These are phyloP conservation scores for Pulveroboletus sp. DNA, from an alignment of 768 basidiomycete genomes.

Conservation along the genomic window DNA sequence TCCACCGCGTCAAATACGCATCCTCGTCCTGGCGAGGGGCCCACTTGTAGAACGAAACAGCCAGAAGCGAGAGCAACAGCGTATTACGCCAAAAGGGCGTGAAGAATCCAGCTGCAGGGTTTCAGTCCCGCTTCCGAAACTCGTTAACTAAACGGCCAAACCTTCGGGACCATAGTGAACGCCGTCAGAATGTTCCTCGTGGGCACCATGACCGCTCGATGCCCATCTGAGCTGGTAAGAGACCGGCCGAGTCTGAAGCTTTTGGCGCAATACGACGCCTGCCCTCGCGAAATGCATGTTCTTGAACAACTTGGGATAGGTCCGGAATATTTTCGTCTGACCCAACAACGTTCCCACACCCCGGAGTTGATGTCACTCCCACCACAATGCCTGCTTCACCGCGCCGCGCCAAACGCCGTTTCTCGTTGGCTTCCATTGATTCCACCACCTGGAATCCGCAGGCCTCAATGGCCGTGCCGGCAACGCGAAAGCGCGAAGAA, in stretches of 20 bases:
- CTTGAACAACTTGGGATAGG: not conserved
- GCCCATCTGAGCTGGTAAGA: slow-evolving; percentile 41
- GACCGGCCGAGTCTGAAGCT: slow-evolving; percentile 22
- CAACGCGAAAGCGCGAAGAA: slow-evolving; percentile 15
- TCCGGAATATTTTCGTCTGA: not conserved
- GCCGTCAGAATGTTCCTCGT: slow-evolving; percentile 36
- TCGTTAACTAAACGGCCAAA: slow-evolving; percentile 26
- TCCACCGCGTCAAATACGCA: slow-evolving; percentile 62
- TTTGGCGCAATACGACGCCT: slow-evolving; percentile 34
- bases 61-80: slow-evolving; percentile 46
- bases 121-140: slow-evolving; percentile 5
- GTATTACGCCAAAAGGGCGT: slow-evolving; percentile 67
- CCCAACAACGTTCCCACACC: slow-evolving; percentile 18
- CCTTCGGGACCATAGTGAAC: slow-evolving; percentile 59
- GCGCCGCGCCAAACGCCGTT: slow-evolving; percentile 32
- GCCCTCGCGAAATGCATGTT: slow-evolving; percentile 37
- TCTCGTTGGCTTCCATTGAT: slow-evolving; percentile 27
- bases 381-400: slow-evolving; percentile 31
- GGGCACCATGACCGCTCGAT: slow-evolving; percentile 40
- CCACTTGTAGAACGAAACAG: slow-evolving; percentile 60
- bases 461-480: slow-evolving; percentile 7
- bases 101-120: slow-evolving; percentile 45
- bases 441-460: slow-evolving; percentile 22
- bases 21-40: slow-evolving; percentile 61
- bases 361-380: not conserved